Conservation (phyloP, 1,139 yeast genomes). For the Maudiozyma humilis region DNA sequence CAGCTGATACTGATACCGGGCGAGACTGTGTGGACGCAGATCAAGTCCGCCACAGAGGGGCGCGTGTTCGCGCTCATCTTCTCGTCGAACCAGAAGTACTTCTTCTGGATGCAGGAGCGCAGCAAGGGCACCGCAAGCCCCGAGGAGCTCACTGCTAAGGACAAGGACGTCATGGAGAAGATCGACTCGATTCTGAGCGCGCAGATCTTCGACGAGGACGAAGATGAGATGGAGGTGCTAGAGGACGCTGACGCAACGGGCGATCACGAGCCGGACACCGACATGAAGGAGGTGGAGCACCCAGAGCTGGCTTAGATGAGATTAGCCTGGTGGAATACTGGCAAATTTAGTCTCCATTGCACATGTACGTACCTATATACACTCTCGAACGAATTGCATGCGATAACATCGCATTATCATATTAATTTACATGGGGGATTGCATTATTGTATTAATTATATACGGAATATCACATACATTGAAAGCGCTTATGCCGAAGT, state of each 20-base stretch:
- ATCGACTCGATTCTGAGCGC: slow-evolving; percentile 48
- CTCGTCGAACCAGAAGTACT: slow-evolving; percentile 74
- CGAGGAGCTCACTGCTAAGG: slow-evolving; percentile 53
- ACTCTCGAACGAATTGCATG: neutral
- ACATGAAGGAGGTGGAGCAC: slow-evolving; percentile 7
- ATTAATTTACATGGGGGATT: too few relatives aligned
- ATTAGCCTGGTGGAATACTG: neutral
- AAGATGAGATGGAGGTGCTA: slow-evolving; percentile 22
- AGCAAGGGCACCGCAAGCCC: slow-evolving; percentile 50
- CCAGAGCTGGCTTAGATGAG: slow-evolving; percentile 1
- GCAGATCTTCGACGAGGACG: slow-evolving; percentile 37
- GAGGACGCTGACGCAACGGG: slow-evolving; percentile 8
- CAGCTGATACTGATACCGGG: slow-evolving; percentile 85
- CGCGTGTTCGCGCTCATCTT: slow-evolving; percentile 79
- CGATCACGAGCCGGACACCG: slow-evolving; percentile 6
- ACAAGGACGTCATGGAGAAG: slow-evolving; percentile 44
- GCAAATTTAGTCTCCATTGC: neutral
- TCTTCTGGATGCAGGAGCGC: slow-evolving; percentile 90
- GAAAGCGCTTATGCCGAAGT: too few relatives aligned
- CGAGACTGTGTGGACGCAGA: slow-evolving; percentile 76
- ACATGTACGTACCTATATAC: neutral
- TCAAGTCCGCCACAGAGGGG: slow-evolving; percentile 70
- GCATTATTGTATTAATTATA: too few relatives aligned
- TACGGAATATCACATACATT: too few relatives aligned
- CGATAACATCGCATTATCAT: too few relatives aligned